These are phyloP conservation scores for Fusarium tricinctum DNA, from an alignment of 2,329 filamentous ascomycete species.

Conservation along the genomic window DNA sequence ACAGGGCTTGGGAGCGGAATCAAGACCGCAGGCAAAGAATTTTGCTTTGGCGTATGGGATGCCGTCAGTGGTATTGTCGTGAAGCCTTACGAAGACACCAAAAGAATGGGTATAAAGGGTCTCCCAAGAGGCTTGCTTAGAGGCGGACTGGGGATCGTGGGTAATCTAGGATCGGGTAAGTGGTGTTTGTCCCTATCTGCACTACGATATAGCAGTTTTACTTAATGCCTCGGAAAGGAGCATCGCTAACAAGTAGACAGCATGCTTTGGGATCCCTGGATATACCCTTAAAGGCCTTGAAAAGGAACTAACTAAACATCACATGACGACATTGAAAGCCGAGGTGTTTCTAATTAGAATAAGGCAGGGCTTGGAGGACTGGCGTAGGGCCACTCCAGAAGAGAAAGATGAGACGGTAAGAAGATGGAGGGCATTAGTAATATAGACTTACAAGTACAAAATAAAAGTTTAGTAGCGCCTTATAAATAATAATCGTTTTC, in stretches of 20 bases:
- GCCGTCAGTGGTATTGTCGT: slow-evolving; percentile 76
- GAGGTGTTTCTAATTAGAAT: slow-evolving; percentile 53
- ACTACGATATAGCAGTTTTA: background rate
- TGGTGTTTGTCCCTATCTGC: background rate
- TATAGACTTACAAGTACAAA: background rate
- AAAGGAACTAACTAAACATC: slow-evolving; percentile 59
- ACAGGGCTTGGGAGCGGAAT: slow-evolving; percentile 72
- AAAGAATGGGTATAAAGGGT: slow-evolving; percentile 72
- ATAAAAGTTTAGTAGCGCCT: too few species aligned
- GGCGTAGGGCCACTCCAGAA: slow-evolving; percentile 34
- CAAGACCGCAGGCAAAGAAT: slow-evolving; percentile 74
- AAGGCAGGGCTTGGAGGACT: slow-evolving; percentile 51
- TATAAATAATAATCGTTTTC: too few species aligned
- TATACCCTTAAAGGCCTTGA: slow-evolving; percentile 68
- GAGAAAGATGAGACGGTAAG: slow-evolving; percentile 19
- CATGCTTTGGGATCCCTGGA: slow-evolving; percentile 61
- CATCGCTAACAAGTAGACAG: slow-evolving; percentile 9
- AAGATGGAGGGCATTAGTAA: slow-evolving; percentile 33
- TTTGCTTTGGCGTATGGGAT: slow-evolving; percentile 75
- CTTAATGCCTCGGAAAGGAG: background rate
- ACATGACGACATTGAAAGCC: slow-evolving; percentile 52
- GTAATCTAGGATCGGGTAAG: slow-evolving; percentile 59
- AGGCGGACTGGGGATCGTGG: slow-evolving; percentile 60
- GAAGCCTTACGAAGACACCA: slow-evolving; percentile 73
- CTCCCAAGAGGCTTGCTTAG: slow-evolving; percentile 70